Evolutionary conservation across 495 filamentous ascomycete genomes (phyloP), one percentile per base, ranked within the genome.

Genomic region (Daldinia decipiens): DNA sequence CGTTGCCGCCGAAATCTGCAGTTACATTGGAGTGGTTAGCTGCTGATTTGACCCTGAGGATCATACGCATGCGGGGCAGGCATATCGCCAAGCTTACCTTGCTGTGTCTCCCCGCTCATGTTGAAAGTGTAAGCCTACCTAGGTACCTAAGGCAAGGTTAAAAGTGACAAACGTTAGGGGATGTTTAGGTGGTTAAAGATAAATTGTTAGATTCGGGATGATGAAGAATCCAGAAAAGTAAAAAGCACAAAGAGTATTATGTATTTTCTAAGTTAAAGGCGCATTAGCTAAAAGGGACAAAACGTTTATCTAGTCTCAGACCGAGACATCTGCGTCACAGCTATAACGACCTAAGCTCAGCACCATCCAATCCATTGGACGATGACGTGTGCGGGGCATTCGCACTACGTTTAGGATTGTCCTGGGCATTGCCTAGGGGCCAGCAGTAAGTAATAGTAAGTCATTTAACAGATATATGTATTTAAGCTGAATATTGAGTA

Each of bases 31-130:
- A 32, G 61, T 52, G 19, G 54, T 76, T 67, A 74, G 75, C 56
- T 61, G 57, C 66, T 67, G 61, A 65, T 61, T 57, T 56, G 53
- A 31, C 32, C 38, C 59, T 56, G 60, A 63, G 55, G 51, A 82
- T 82, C 6, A 88, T 81, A 32, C 91, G 79, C 55, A 90, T 83
- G 36, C 92, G 85, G n/a, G 86, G 83, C 1, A 92, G 84, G 34
- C 85, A 83, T 79, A 47, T 82, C 74, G 17, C 85, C 90, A n/a
- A 93, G 79, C 64, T 61, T 62, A 73, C 70, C 70, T 73, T 65
- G 70, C 40, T 73, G 56, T 68, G 65, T 68, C 50, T 72, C 70
- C 64, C 36, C 61, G 60, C 70, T 67, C 64, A 67, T 59, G 43
- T 26, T 59, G 65, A 31, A 32, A 56, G n/a, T 1, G 9, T 11